phyloP scores from a whole-genome alignment of 2,329 filamentous ascomycete genomes.

The Paecilomyces dactylethromorphus region DNA sequence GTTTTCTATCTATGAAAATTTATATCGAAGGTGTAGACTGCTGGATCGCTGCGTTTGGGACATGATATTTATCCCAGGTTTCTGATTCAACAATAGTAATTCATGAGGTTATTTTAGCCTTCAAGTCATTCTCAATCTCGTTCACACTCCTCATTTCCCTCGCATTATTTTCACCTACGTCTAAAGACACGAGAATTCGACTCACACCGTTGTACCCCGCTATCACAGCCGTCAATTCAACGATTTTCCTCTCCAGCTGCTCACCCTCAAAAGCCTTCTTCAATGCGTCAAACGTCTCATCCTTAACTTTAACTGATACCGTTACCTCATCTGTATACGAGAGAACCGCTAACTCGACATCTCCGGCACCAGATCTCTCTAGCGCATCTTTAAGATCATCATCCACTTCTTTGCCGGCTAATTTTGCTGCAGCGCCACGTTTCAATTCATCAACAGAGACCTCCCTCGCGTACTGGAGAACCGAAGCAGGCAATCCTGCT shows the following conservation, averaged over 20 bases:
- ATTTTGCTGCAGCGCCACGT: not conserved
- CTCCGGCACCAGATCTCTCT: constrained; percentile 38
- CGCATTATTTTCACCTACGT: constrained; percentile 49
- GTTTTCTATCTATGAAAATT: too few species aligned
- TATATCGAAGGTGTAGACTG: too few species aligned
- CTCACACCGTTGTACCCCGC: constrained; percentile 87
- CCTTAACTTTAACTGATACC: constrained; percentile 58
- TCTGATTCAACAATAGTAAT: not conserved
- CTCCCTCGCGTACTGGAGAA: constrained; percentile 46
- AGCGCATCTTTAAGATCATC: constrained; percentile 35
- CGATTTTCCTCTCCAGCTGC: constrained; percentile 67
- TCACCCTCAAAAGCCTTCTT: constrained; percentile 34
- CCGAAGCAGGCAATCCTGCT: constrained; percentile 25
- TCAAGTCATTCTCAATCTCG: constrained; percentile 51
- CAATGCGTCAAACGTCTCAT: constrained; percentile 60
- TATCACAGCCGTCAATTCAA: constrained; percentile 78
- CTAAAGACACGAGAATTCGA: constrained; percentile 74
- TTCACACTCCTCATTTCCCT: constrained; percentile 59
- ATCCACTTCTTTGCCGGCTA: constrained; percentile 34
- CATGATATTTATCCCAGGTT: not conserved
- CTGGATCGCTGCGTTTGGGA: not conserved
- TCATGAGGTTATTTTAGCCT: not conserved
- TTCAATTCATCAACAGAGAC: constrained; percentile 36
- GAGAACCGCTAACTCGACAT: constrained; percentile 61
- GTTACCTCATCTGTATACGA: constrained; percentile 81